Evolutionary conservation across 352 stramenopile species (phyloP).

Genomic region (Phytopythium chamaehyphon): DNA sequence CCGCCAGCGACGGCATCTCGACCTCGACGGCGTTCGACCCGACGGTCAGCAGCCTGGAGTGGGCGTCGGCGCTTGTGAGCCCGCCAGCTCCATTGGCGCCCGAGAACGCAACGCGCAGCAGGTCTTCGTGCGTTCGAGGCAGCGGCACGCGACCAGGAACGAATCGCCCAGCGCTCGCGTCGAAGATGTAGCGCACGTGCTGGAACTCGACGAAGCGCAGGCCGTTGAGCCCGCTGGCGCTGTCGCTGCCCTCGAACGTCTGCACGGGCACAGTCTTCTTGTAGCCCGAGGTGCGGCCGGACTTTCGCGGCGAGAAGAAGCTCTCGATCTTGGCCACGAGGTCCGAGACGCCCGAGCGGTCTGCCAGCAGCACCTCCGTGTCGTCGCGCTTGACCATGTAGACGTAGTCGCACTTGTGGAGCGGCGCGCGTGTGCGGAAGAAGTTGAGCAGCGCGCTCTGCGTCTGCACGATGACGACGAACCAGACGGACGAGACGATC

Average conservation of each 20-base stretch:
- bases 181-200: conserved; percentile 29
- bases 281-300: background rate
- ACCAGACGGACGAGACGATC: conserved; percentile 11
- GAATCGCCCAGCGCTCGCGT: conserved; percentile 15
- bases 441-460: conserved; percentile 22
- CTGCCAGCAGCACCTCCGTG: conserved; percentile 17
- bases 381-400: conserved; percentile 24
- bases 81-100: background rate
- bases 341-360: conserved; percentile 15
- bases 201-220: conserved; percentile 27
- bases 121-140: conserved; percentile 13
- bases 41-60: conserved; percentile 10
- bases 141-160: conserved; percentile 21
- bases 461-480: conserved; percentile 15
- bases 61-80: conserved; percentile 7
- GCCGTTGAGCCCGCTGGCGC: conserved; percentile 1
- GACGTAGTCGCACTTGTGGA: conserved; percentile 17
- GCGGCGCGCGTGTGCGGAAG: conserved; percentile 12
- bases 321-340: conserved; percentile 19
- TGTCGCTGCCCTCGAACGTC: conserved; percentile 5
- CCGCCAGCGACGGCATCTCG: conserved; percentile 19
- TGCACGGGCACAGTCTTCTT: conserved; percentile 15
- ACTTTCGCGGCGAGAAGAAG: conserved; percentile 12
- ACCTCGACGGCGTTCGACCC: conserved; percentile 22
- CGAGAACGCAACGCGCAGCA: conserved; percentile 9